Base-by-base conservation (phyloP, 306 rosid genomes). In the Begonia masoniana region DNA sequence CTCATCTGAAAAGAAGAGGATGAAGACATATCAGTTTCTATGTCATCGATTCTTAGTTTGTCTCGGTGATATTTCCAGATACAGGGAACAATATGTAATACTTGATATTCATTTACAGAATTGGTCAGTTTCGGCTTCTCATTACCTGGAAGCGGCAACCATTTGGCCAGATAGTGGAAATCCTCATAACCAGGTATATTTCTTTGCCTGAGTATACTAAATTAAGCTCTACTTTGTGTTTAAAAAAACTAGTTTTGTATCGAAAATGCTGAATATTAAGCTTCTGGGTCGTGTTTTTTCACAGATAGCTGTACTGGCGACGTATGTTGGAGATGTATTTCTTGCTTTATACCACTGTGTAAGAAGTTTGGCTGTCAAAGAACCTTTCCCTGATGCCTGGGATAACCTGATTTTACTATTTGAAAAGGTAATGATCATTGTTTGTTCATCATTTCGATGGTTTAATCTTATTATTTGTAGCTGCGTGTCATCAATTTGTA, bases 271-370 rank as follows among this genome's bases (percentile, higher is more conserved):
- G 24, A 21, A 21, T 21, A 21, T 21, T 21, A 21, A 21, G 24
- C 24, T 2, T 21, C 24, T 2, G 24, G 2, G 24, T 21, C 19
- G 24, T 21, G 9, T 31, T 31, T 51, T 50, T 54, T 42, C 58
- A 59, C 73, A 92, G 99, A 74, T 92, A 77, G 99, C 99, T 58
- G 99, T 92, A 31, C 68, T 92, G 81, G 99, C 99, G 16, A 92
- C 82, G 8, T 86, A 86, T 65, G 73, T 81, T 53, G 88, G 88
- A 52, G 96, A 92, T 68, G 95, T 83, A 57, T 79, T 92, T 69
- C 99, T 92, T 39, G 93, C 96, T 57, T 71, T 92, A n/a, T 92
- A 86, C 66, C 96, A 92, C 50, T 86, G 96, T 71, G 84, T 81
- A 62, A 74, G 99, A 73, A 92, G 99, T 74, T 80, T 80, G 45